Evolutionary conservation across 345 rosid species (phyloP).

Genomic region (Zanthoxylum bungeanum): DNA sequence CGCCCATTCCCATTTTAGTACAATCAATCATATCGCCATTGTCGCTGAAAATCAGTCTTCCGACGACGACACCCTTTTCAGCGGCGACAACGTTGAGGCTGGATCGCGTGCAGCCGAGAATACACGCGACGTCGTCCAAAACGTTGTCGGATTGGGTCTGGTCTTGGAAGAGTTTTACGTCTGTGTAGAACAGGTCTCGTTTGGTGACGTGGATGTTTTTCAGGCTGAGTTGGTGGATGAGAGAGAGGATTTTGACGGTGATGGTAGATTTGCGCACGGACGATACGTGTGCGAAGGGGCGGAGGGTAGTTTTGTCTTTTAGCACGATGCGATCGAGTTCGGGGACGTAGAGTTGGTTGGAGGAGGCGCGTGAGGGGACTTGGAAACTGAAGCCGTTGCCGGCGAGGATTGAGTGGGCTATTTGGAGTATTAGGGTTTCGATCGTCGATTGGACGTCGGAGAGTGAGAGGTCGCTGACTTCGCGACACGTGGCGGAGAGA

Average conservation of each 20-base stretch:
- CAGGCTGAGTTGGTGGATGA: constrained; percentile 84
- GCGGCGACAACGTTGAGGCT: constrained; percentile 91
- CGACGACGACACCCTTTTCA: constrained; percentile 96
- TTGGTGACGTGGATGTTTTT: constrained; percentile 89
- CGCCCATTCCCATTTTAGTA: constrained; percentile 99
- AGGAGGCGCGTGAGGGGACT: constrained; percentile 93
- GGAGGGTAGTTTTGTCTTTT: constrained; percentile 89
- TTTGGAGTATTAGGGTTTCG: constrained; percentile 63
- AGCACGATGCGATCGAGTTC: constrained; percentile 98
- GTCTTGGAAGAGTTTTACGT: constrained; percentile 98
- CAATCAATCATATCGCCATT: constrained; percentile 98
- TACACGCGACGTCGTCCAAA: constrained; percentile 89
- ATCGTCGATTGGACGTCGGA: constrained; percentile 76
- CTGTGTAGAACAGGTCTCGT: constrained; percentile 98
- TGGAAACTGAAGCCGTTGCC: constrained; percentile 85
- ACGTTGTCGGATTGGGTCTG: constrained; percentile 90
- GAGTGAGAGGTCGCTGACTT: constrained; percentile 83
- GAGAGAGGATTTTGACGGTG: constrained; percentile 81
- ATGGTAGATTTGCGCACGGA: constrained; percentile 88
- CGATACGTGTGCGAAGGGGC: constrained; percentile 76
- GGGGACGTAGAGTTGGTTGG: constrained; percentile 95
- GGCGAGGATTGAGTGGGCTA: constrained; percentile 75
- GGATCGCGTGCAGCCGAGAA: constrained; percentile 88
- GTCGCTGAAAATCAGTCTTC: constrained; percentile 89
- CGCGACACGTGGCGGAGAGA: constrained; percentile 71